Base-by-base conservation (phyloP, 2,329 filamentous ascomycete genomes). In the Eurotiales sp. region DNA sequence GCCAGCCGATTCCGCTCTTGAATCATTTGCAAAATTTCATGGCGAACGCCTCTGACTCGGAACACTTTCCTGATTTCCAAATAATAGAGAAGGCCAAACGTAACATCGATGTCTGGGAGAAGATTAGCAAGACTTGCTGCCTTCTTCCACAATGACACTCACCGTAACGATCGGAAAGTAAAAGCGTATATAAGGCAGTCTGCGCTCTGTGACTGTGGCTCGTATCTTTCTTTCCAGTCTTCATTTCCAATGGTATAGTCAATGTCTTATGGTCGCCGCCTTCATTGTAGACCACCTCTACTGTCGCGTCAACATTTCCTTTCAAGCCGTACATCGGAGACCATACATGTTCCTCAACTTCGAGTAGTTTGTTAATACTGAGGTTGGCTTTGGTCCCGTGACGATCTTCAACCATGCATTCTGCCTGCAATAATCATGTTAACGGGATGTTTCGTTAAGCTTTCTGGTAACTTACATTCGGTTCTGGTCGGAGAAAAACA, bases 281-380 rank as follows among this genome's bases (percentile, higher is more conserved):
- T 51, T 95, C 87, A 50, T 82, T 76, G 76, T 96, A 87, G 0
- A 81, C 83, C 14, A 93, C 87, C 72, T 99, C 89, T 1, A 99
- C 88, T 0, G 93, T 97, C 23, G 93, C 93, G 71, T 99, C 93
- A 54, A 99, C 93, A 61, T 97, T 99, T 25, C 93, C 93, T 68
- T 99, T 99, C 14, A 99, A 77, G 0, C 93, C 93, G 65, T 95
- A 99, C 83, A 90, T 92, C 0, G 93, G 93, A 6, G 92, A 97
- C 93, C 93, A 99, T 23, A 99, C 85, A 64, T 97, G 93, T 68
- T 99, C 93, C 67, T 99, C 93, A 8, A 99, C 88, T 64, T 97
- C 93, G 12, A 99, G 84, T 23, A 99, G 77, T 65, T 97, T 99
- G 62, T 86, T 95, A 59, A 99, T 85, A 59, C 88, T 90, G 80